Percentiles rank a stretch among this genome's conserved stretches.
phyloP scores from a whole-genome alignment of 2,329 filamentous ascomycete species.

The Fusarium nurragi region DNA sequence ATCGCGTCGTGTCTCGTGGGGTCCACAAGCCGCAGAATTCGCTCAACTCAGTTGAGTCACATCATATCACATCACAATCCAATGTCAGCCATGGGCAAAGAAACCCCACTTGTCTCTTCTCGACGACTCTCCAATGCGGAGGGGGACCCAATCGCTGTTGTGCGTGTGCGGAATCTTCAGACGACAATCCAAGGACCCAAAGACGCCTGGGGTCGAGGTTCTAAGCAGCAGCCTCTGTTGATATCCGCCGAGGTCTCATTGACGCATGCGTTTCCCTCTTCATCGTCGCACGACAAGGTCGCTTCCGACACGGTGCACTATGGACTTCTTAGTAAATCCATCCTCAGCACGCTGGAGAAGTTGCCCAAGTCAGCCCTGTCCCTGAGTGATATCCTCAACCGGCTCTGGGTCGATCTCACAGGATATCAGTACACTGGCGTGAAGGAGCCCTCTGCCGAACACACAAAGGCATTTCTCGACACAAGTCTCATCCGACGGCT shows the following conservation, averaged over 20 bases:
- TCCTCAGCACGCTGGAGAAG: conserved; percentile 59
- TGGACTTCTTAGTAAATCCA: conserved; percentile 72
- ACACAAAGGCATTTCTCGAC: conserved; percentile 46
- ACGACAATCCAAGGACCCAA: conserved; percentile 64
- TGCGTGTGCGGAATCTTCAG: conserved; percentile 71
- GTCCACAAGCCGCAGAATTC: neutral
- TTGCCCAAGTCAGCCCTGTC: conserved; percentile 20
- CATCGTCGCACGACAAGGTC: conserved; percentile 68
- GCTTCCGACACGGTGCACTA: conserved; percentile 80
- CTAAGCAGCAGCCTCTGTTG: conserved; percentile 68
- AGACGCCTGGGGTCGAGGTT: conserved; percentile 73
- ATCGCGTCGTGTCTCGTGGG: neutral
- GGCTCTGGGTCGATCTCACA: conserved; percentile 49
- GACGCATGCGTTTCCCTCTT: conserved; percentile 62
- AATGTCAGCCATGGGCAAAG: conserved; percentile 27
- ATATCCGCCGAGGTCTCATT: conserved; percentile 70
- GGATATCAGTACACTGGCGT: conserved; percentile 36
- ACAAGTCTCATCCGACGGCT: conserved; percentile 54
- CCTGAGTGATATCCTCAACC: conserved; percentile 45
- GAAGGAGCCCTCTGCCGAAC: neutral
- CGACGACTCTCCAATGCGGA: conserved; percentile 41
- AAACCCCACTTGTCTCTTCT: conserved; percentile 36
- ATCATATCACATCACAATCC: neutral
- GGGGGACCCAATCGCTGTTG: conserved; percentile 53
- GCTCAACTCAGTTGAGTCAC: conserved; percentile 13